Evolutionary conservation across 108 stramenopile species (phyloP), one percentile per base, ranked within the genome.

Genomic region (Mayamaea pseudoterrestris): DNA sequence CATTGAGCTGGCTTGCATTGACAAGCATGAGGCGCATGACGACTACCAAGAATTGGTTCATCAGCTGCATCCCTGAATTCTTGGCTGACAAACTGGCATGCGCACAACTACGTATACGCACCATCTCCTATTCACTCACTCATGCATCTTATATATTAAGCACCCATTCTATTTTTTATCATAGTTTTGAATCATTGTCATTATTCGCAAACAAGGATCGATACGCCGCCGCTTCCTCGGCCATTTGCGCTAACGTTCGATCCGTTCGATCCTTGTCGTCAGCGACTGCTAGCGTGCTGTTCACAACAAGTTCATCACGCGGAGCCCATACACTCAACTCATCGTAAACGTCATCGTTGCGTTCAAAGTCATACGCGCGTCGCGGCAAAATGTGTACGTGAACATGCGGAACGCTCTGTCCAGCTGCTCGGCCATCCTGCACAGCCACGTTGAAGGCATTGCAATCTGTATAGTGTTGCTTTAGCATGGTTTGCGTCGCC

Each of bases 371-470:
- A 21, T 77, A 72, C 2, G 25, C 41, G 31, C 31, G 36, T 5
- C 93, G 53, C 1, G 93, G 93, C 28, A 94, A 50, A 7, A 94
- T 72, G 57, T 94, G 93, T 1, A 94, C 87, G 52, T 94, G 93
- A 0, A 80, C 87, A 69, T 94, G 93, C 1, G 87, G 83, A 3
- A 94, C 90, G 11, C 65, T 65, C 55, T 94, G 93, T 16, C 93
- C 93, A 0, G 89, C 84, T 1, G 50, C 71, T 27, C 12, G 14
- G 6, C 93, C 93, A 61, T 94, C 93, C 43, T 94, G 93, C 5
- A 90, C 82, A 26, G 93, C 86, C 1, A 94, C 83, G 60, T 90
- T 94, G 50, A 83, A 82, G 35, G 72, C 86, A 0, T 42, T 47
- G 16, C 65, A 45, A 11, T 53, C 66, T 2, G 70, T 48, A 59